Conservation (phyloP, 2,329 filamentous ascomycete species). For the Paraphoma sp. region DNA sequence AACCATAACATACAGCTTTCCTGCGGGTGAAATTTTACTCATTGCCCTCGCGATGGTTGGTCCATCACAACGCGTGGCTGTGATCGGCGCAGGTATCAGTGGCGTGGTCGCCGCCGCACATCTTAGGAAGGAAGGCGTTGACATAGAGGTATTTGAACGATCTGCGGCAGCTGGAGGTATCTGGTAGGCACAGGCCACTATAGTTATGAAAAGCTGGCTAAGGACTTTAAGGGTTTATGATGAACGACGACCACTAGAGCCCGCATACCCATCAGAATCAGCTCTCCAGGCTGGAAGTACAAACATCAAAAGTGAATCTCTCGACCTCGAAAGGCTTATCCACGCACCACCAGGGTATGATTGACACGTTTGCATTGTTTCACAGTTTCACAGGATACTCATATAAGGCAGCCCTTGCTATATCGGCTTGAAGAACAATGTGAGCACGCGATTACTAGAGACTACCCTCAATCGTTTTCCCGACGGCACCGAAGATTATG, state of each 20-base stretch:
- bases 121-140: conserved; percentile 41
- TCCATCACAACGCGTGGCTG: conserved; percentile 32
- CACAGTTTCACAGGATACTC: neutral
- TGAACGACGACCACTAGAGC: conserved; percentile 56
- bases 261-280: conserved; percentile 51
- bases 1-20: no score
- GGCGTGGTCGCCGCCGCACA: conserved; percentile 46
- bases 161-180: conserved; percentile 60
- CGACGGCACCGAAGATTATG: conserved; percentile 64
- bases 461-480: conserved; percentile 63
- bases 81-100: conserved; percentile 48
- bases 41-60: conserved; percentile 9
- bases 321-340: conserved; percentile 25
- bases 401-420: conserved; percentile 56
- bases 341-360: conserved; percentile 60
- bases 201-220: neutral
- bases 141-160: conserved; percentile 63
- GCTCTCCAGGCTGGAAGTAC: conserved; percentile 26
- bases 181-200: conserved; percentile 52
- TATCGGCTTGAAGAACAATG: conserved; percentile 60
- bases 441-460: conserved; percentile 58
- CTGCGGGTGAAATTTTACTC: neutral
- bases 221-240: conserved; percentile 54
- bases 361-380: neutral
- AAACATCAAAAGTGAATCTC: conserved; percentile 17